Base-by-base conservation (phyloP, 352 stramenopile species). In the Pythium oligandrum region DNA sequence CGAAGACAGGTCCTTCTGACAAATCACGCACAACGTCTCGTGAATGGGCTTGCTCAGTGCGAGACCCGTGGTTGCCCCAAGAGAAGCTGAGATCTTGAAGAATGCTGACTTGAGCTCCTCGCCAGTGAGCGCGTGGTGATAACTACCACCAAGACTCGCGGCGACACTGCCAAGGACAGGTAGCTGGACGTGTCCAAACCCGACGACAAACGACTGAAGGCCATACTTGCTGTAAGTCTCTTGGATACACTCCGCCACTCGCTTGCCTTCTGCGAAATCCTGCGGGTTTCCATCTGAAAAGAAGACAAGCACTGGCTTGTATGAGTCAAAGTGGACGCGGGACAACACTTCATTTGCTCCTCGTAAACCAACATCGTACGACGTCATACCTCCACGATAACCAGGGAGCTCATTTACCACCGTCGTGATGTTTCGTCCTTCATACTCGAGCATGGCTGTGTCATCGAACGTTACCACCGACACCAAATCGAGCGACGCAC, bases 241-340 rank as follows among this genome's bases (percentile, higher is more conserved):
- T 12, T 42, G 7, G 12, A 42, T 42, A 12, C 1, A 12, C 38
- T 42, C 12, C 12, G 38, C 38, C 38, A 42, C 7, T 12, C 38
- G 38, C 7, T 12, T 12, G 12, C 38, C 38, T 12, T 42, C 38
- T 12, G 7, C 38, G 7, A 12, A 12, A 42, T 42, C 38, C 7
- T 42, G 38, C 12, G 38, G 12, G 38, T 12, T 8, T 42, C 38
- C 38, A 42, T 42, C 80, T 8, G 79, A 88, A 53, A 94, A 92
- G 45, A 94, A 91, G 10, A 94, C 63, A 2, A 94, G 17, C 3
- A 79, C 70, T 6, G 83, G 81, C 55, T 83, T 78, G 65, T 86
- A 89, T 10, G 38, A 48, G 11, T 78, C 68, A 48, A 85, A 83
- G 17, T 74, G 66, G 33, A 75, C 67, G 49, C 83, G 72, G 4